Evolutionary conservation across 2,329 filamentous ascomycete species (phyloP).

Genomic region (Lachnellula hyalina): DNA sequence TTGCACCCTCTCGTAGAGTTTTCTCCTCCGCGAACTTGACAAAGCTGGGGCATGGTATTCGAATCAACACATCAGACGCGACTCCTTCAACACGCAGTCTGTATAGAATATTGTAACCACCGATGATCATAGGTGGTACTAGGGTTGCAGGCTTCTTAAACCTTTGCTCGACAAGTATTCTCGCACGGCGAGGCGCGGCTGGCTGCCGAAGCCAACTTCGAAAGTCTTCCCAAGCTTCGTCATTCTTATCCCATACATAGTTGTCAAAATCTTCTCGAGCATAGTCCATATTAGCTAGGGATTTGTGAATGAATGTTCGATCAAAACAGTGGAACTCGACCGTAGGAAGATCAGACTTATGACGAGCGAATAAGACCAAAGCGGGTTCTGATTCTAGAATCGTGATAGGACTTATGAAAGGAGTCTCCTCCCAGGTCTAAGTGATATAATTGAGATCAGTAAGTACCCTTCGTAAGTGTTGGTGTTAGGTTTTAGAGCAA

Average conservation of each 20-base stretch:
- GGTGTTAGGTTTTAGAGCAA: too few relatives aligned
- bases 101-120: conserved; percentile 20
- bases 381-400: too few relatives aligned
- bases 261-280: conserved; percentile 16
- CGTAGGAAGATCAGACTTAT: too few relatives aligned
- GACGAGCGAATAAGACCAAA: too few relatives aligned
- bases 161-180: conserved; percentile 13
- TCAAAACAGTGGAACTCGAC: too few relatives aligned
- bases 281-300: neutral
- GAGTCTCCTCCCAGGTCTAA: too few relatives aligned
- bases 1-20: conserved; percentile 11
- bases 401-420: too few relatives aligned
- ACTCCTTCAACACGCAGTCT: conserved; percentile 17
- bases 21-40: conserved; percentile 16
- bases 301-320: too few relatives aligned
- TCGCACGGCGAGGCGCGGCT: conserved; percentile 4
- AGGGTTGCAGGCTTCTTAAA: conserved; percentile 14
- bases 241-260: conserved; percentile 21
- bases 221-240: conserved; percentile 15
- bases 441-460: too few relatives aligned
- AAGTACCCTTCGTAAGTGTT: too few relatives aligned
- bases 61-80: conserved; percentile 6
- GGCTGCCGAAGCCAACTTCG: conserved; percentile 9
- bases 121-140: conserved; percentile 14
- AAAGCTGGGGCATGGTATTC: conserved; percentile 9